Base-by-base conservation (phyloP, 225 moss, liverwort and hornwort genomes). In the Ulota crispa region DNA sequence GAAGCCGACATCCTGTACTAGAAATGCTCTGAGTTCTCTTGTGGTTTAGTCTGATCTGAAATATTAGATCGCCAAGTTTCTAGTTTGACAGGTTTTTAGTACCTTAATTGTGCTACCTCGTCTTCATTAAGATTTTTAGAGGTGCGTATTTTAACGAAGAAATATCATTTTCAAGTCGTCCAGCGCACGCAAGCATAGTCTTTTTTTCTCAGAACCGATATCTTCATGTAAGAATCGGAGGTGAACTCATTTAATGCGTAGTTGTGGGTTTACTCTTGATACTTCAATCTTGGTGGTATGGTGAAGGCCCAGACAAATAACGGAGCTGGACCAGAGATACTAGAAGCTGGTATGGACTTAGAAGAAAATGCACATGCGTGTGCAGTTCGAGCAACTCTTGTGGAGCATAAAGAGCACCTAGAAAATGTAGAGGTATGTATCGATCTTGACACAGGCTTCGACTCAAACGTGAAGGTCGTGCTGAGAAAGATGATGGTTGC, bases 401-500 rank as follows among this genome's bases (percentile, higher is more conserved):
- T 91, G 34, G 98, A 98, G 84, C 98, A 98, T 80, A 93, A 89
- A 85, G 95, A 98, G 86, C 98, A 98, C 81, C 84, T 98, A 43
- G 93, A 90, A 75, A 98, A 98, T 66, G 92, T 98, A 87, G 89
- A 98, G 97, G 97, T 95, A 75, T 82, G 88, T 59, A 27, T 61
- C 52, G 41, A 43, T 20, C 52, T 64, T 72, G 79, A 79, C 76
- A 53, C 45, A 71, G 54, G 16, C n/a, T 75, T 78, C 60, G 53
- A 42, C 74, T 78, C 20, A 42, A 63, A 23, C 50, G 68, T 67
- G 75, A 86, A 79, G 43, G 43, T 79, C 37, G 34, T 70, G 57
- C 56, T 74, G 69, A 34, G 55, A 55, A 26, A 39, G 67, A 37
- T 54, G 61, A 53, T 73, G 60, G 26, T 27, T 45, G 65, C 64